Evolutionary conservation across 2,329 filamentous ascomycete species (phyloP), one percentile per base, ranked within the genome.

Genomic region (Elsinoe necatrix): DNA sequence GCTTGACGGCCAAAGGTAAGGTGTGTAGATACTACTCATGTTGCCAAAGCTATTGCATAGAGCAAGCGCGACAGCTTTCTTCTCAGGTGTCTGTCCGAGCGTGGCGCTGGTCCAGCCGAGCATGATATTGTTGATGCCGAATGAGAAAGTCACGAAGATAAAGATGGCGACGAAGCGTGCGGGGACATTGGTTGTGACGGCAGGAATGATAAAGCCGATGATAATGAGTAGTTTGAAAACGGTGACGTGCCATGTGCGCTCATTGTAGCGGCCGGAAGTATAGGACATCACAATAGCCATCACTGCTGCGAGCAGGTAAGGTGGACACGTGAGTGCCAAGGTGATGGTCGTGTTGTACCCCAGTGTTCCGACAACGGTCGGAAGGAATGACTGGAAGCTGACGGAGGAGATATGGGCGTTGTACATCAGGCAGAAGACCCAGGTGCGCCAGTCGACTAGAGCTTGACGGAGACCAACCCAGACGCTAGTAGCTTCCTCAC

Each of bases 201-300:
- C 56, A 11, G 59, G 31, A 35, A 60, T 59, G 35, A 57, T 54
- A 35, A 58, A 58, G 21, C 57, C 61, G 41, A 62, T 29, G 34
- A 57, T 54, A 25, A 50, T 55, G 20, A 68, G 60, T 12, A 62
- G 21, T 4, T 66, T 61, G 5, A 67, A 65, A 12, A 67, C 45
- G 2, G 66, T 62, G 31, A 71, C 64, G 62, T 74, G 72, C 31
- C 69, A 65, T 60, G 67, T 72, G 0, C 72, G 64, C 63, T 73
- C 71, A 25, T 59, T 56, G 42, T 47, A 56, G 11, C 50, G 34
- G 14, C 57, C 57, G 35, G 56, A 57, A n/a, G 29, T 55, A 39
- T 51, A 57, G 23, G 59, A 57, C n/a, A 57, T 52, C 14, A 47
- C 54, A 18, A 59, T 57, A 18, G 52, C 47, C 37, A 45, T 50